Evolutionary conservation across 352 stramenopile genomes (phyloP).

Genomic region (Phytophthora sp.): DNA sequence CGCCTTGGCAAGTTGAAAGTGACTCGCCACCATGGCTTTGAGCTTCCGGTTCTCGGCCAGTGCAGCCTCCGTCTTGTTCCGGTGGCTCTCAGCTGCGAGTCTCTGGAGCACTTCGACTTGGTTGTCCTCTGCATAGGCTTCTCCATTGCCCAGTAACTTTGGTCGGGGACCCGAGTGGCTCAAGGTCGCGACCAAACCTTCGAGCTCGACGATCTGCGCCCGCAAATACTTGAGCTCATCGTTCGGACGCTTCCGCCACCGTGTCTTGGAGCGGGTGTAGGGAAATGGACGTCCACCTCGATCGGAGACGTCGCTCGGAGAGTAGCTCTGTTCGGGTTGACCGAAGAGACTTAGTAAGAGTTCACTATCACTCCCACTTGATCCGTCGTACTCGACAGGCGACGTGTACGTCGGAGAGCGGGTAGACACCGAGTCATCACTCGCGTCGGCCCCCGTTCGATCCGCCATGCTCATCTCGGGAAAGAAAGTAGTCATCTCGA

Average conservation of each 20-base stretch:
- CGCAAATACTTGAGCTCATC: conserved; percentile 46
- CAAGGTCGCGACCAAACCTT: conserved; percentile 21
- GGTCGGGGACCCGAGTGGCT: background rate
- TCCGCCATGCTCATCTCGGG: background rate
- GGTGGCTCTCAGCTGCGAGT: conserved; percentile 15
- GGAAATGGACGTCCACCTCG: conserved; percentile 22
- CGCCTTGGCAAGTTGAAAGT: conserved; percentile 28
- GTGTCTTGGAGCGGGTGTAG: conserved; percentile 30
- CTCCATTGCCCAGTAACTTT: conserved; percentile 1
- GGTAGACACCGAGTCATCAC: conserved; percentile 9
- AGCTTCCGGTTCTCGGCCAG: conserved; percentile 36
- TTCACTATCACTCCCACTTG: conserved; percentile 27
- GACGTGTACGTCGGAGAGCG: conserved; percentile 23
- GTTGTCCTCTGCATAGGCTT: background rate
- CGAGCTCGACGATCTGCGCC: conserved; percentile 23
- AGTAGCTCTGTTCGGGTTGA: background rate
- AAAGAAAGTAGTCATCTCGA: conserved; percentile 18
- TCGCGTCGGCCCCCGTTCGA: background rate
- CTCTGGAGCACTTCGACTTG: conserved; percentile 12
- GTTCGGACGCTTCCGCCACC: conserved; percentile 39
- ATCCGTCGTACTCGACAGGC: conserved; percentile 10
- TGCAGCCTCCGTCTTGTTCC: conserved; percentile 8
- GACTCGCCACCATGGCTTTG: conserved; percentile 11
- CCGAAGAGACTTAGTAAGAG: conserved; percentile 16
- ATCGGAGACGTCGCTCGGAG: background rate